Base-by-base conservation (phyloP, 805 yeast species). In the Kuraishia capsulata region DNA sequence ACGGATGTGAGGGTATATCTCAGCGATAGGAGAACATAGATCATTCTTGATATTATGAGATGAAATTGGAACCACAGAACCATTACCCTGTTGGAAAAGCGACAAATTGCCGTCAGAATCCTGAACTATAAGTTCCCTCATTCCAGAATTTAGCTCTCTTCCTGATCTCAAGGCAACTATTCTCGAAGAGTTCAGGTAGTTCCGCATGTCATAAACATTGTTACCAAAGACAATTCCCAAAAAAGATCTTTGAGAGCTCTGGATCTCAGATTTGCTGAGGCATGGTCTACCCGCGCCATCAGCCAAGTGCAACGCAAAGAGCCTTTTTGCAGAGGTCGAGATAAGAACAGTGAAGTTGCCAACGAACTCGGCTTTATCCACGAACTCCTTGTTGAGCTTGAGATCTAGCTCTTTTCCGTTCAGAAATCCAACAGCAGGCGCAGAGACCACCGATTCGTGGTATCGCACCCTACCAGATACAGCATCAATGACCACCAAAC, bases 301-400 rank as follows among this genome's bases (percentile, higher is more conserved):
- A 43, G 81, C 71, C 24, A 88, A 61, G 0, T 79, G 64, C 2
- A 86, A 51, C 32, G 84, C 62, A 4, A 80, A 54, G 32, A 81
- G 73, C 42, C 89, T 65, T 19, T 86, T 86, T 43, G 72, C 62
- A 3, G 83, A 73, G 0, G 96, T 86, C 5, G 87, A 73, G 6
- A 81, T 51, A 0, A 81, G 65, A 4, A 86, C 64, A 2, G 96
- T 96, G 1, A 82, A 76, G 0, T 92, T 89, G 45, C 78, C 86
- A 9, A 81, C 67, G 42, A 72, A 72, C 39, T 76, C 73, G 1
- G 81, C 69, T 29, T 66, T 48, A 1, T 76, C 71, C 14, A 87
- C 62, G 23, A 54, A 52, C 52, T 89, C 97, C 13, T 67, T 64
- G 16, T 67, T 49, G 4, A 79, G 59, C 31, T 64, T 67, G 18